Percentiles rank a stretch among this genome's conserved stretches.
Conservation (phyloP, 352 stramenopile species). For the Hyaloperonospora arabidopsidis region DNA sequence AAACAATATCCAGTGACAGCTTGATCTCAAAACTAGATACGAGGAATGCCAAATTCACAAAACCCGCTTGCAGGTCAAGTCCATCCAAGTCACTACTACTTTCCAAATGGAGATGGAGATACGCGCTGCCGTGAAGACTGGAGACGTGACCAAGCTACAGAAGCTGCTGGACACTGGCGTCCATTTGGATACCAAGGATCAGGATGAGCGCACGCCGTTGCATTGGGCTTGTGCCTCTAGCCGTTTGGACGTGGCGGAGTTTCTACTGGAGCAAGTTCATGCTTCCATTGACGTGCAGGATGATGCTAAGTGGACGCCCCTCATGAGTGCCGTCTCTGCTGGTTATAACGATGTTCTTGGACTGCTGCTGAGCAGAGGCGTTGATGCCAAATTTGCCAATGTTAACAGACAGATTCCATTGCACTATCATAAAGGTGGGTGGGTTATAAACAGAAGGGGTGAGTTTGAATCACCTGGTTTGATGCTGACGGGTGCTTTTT, state of each 20-base stretch:
- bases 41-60: too few species aligned
- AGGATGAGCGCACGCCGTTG: conserved; percentile 63
- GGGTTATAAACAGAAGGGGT: not conserved
- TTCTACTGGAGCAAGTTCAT: conserved; percentile 34
- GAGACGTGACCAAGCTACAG: conserved; percentile 28
- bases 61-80: too few species aligned
- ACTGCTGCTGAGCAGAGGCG: conserved; percentile 47
- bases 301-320: conserved; percentile 63
- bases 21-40: too few species aligned
- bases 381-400: conserved; percentile 58
- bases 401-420: conserved; percentile 65
- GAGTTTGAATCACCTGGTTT: not conserved
- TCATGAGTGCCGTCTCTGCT: conserved; percentile 67
- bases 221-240: conserved; percentile 56
- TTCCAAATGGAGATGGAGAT: conserved; percentile 22
- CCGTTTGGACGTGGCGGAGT: conserved; percentile 46
- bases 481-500: not conserved
- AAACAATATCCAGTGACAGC: too few species aligned
- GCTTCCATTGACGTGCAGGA: conserved; percentile 57
- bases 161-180: conserved; percentile 25
- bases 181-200: conserved; percentile 47
- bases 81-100: not conserved
- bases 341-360: conserved; percentile 49
- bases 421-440: conserved; percentile 62
- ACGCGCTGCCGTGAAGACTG: conserved; percentile 22